These are phyloP conservation scores for Oropetium thomaeum DNA, from an alignment of 176 grass and related monocot species.

Conservation along the genomic window DNA sequence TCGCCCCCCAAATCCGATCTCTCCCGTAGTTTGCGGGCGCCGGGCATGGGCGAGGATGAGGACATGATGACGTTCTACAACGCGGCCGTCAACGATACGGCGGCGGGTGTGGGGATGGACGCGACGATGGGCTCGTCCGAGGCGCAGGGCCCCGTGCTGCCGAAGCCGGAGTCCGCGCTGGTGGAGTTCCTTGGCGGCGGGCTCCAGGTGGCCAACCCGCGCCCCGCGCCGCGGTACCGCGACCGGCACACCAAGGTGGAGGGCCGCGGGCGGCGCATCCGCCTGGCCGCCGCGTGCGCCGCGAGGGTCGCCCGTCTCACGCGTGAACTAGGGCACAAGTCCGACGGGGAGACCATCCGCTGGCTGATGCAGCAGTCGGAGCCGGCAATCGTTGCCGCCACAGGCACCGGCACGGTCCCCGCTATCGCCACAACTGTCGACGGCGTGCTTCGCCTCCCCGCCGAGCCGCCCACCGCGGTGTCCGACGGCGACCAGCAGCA, in stretches of 20 bases:
- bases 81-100: not conserved
- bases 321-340: conserved; percentile 78
- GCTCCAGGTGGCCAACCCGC: conserved; percentile 28
- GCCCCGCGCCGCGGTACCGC: conserved; percentile 48
- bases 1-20: conserved; percentile 25
- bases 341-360: conserved; percentile 83
- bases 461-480: conserved; percentile 29
- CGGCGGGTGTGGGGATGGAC: not conserved
- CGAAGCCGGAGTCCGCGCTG: conserved; percentile 61
- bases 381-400: conserved; percentile 73
- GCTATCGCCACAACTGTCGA: conserved; percentile 69
- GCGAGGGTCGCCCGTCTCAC: conserved; percentile 64
- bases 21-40: conserved; percentile 31
- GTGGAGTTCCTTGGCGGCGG: conserved; percentile 48
- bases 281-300: conserved; percentile 70
- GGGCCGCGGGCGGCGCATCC: conserved; percentile 87
- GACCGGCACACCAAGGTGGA: conserved; percentile 93
- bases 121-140: conserved; percentile 18
- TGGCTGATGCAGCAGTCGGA: conserved; percentile 92
- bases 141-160: conserved; percentile 39
- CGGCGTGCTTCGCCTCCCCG: conserved; percentile 69
- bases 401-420: conserved; percentile 79
- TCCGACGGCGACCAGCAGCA: conserved; percentile 19
- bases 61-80: conserved; percentile 12
- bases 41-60: conserved; percentile 33